phyloP scores from a whole-genome alignment of 495 filamentous ascomycete species.

The Daldinia grandis region DNA sequence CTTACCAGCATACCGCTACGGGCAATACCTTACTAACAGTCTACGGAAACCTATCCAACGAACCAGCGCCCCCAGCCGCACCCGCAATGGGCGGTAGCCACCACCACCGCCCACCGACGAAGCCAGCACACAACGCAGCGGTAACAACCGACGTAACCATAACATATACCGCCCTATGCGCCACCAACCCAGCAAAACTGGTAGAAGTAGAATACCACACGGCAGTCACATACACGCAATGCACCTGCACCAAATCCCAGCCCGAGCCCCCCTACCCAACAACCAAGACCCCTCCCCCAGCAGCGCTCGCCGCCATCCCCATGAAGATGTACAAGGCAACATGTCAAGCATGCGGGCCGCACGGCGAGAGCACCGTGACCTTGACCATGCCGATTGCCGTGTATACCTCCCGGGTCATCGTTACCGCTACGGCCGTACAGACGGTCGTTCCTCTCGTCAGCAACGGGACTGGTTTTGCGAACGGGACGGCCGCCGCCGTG shows the following conservation, averaged over 20 bases:
- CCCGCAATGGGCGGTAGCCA: constrained; percentile 32
- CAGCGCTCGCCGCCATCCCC: constrained; percentile 18
- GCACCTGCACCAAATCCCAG: constrained; percentile 13
- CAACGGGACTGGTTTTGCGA: not conserved
- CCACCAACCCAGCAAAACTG: constrained; percentile 35
- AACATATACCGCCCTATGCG: constrained; percentile 45
- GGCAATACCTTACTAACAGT: constrained; percentile 26
- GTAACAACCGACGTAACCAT: constrained; percentile 33
- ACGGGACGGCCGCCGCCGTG: not conserved
- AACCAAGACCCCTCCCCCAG: not conserved
- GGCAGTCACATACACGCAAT: constrained; percentile 25
- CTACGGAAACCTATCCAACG: constrained; percentile 28
- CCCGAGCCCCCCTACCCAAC: not conserved
- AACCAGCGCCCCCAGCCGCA: constrained; percentile 16
- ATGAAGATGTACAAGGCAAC: constrained; percentile 34
- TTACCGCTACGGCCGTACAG: constrained; percentile 30
- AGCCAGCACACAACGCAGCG: not conserved
- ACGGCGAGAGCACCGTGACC: constrained; percentile 40
- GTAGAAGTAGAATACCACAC: constrained; percentile 32
- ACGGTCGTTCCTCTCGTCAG: constrained; percentile 36
- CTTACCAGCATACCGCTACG: not conserved
- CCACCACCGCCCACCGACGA: not conserved
- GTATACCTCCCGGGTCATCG: constrained; percentile 9
- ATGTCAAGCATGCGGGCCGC: constrained; percentile 34
- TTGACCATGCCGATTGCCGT: constrained; percentile 32